Percentiles rank a stretch among this genome's conserved stretches.
phyloP scores from a whole-genome alignment of 805 yeast species.

The Hanseniaspora pseudoguilliermondii region DNA sequence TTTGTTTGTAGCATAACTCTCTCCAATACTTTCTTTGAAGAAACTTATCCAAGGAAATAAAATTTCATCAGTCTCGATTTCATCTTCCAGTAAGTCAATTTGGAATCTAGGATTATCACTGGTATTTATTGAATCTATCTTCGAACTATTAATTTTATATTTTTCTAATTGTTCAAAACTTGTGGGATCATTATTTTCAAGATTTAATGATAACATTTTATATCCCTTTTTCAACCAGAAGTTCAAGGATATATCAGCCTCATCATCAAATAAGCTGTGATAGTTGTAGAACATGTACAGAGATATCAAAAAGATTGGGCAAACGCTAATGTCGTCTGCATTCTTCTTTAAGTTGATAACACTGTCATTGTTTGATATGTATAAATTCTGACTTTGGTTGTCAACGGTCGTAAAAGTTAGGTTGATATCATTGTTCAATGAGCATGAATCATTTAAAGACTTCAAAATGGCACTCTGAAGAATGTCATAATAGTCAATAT shows the following conservation, averaged over 20 bases:
- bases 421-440: not conserved
- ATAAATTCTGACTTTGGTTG: not conserved
- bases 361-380: not conserved
- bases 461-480: not conserved
- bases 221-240: not conserved
- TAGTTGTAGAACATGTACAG: slow-evolving; percentile 6
- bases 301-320: slow-evolving; percentile 8
- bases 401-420: not conserved
- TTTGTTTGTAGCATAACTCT: not conserved
- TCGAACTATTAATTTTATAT: not conserved
- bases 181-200: not conserved
- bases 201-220: not conserved
- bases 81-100: slow-evolving; percentile 2
- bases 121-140: too few species aligned
- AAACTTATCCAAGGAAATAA: slow-evolving; percentile 11
- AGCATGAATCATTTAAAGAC: not conserved
- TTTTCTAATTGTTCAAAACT: not conserved
- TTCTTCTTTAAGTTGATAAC: not conserved
- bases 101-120: not conserved
- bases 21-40: not conserved
- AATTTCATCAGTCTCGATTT: slow-evolving; percentile 6
- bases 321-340: not conserved
- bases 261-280: slow-evolving; percentile 8
- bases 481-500: not conserved
- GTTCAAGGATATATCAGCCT: not conserved